Percentiles rank a stretch among this genome's conserved stretches.
phyloP scores from a whole-genome alignment of 768 basidiomycete species.

The Lentinula raphanica region DNA sequence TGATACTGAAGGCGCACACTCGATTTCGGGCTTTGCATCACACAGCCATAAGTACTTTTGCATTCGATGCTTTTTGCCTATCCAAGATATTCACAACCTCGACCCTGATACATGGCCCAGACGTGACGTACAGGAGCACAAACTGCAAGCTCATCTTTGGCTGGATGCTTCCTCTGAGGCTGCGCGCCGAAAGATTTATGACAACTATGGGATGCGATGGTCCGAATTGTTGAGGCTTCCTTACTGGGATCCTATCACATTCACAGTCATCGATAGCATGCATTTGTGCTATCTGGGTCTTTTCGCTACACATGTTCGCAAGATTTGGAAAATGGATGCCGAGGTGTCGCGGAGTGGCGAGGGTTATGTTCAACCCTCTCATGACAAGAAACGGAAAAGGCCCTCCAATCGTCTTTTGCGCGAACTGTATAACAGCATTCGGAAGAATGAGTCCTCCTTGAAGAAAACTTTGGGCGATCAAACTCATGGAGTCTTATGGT shows the following conservation, averaged over 20 bases:
- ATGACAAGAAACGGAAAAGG: not conserved
- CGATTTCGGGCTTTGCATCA: constrained; percentile 19
- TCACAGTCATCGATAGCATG: constrained; percentile 31
- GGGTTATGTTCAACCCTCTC: not conserved
- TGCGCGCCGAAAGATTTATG: constrained; percentile 9
- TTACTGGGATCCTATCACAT: constrained; percentile 28
- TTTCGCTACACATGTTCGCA: constrained; percentile 20
- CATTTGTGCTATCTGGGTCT: constrained; percentile 28
- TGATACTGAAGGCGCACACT: constrained; percentile 26
- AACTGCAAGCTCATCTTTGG: constrained; percentile 13
- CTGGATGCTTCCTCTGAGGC: constrained; percentile 9
- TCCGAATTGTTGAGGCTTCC: constrained; percentile 26
- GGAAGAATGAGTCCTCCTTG: not conserved
- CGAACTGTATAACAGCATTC: not conserved
- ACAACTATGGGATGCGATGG: constrained; percentile 23
- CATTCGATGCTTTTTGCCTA: not conserved
- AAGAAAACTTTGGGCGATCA: not conserved
- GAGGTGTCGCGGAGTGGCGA: constrained; percentile 1
- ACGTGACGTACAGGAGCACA: constrained; percentile 9
- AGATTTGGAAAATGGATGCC: constrained; percentile 16
- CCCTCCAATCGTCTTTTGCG: not conserved
- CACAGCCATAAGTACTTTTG: not conserved
- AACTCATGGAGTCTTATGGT: not conserved
- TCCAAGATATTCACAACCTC: constrained; percentile 14
- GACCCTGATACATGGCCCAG: constrained; percentile 13